Percentiles rank a stretch among this genome's conserved stretches.
Evolutionary conservation across 371 early-diverging fungal genomes (phyloP).

Genomic region (Saksenaea oblongispora): DNA sequence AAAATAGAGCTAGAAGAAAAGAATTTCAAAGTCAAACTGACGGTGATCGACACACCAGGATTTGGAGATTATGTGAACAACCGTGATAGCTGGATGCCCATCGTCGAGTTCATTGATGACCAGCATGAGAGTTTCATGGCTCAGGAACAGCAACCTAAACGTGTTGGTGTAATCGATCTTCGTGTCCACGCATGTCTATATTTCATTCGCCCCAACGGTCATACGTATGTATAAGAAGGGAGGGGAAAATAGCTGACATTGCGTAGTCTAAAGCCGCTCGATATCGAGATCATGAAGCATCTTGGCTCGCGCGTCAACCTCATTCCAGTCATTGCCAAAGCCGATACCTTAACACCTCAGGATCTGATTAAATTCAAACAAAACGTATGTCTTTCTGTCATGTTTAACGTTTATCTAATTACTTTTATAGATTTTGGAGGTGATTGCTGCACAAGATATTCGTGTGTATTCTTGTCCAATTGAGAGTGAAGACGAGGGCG

Average conservation of each 20-base stretch:
- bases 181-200: constrained; percentile 92
- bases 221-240: constrained; percentile 59
- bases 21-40: constrained; percentile 92
- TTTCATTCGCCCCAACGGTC: constrained; percentile 91
- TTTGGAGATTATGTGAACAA: constrained; percentile 89
- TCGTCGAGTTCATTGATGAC: constrained; percentile 88
- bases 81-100: constrained; percentile 72
- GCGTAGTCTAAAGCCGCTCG: constrained; percentile 80
- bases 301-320: constrained; percentile 83
- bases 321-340: constrained; percentile 80
- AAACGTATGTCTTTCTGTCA: constrained; percentile 35
- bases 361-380: constrained; percentile 81
- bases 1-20: constrained; percentile 91
- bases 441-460: constrained; percentile 73
- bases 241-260: not conserved
- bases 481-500: constrained; percentile 83
- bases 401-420: not conserved
- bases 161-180: constrained; percentile 66
- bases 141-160: constrained; percentile 61
- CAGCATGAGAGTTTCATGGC: constrained; percentile 93
- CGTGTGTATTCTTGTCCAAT: constrained; percentile 72
- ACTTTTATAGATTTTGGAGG: constrained; percentile 62
- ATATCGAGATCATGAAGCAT: constrained; percentile 88
- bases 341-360: constrained; percentile 70
- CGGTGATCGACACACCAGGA: constrained; percentile 90